Evolutionary conservation across 1,284 basidiomycete genomes (phyloP), one percentile per base, ranked within the genome.

Genomic region (Moesziomyces sp.): DNA sequence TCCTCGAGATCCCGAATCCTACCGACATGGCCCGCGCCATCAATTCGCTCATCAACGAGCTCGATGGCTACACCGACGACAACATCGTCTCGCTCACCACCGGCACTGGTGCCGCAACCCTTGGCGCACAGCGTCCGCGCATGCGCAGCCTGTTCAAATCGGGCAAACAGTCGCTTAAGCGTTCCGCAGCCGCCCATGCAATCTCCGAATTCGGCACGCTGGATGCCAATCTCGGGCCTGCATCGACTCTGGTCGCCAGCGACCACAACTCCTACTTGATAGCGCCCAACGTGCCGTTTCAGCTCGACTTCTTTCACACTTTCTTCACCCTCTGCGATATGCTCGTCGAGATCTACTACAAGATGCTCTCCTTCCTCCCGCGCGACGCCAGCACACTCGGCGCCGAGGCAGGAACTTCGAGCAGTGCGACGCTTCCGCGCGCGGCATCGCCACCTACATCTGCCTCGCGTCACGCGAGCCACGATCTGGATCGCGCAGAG

Each of bases 231-330:
- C 53, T 60, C 10, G 66, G 52, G 23, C 52, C 62, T 3, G 49
- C 65, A 14, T 59, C 58, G n/a, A 58, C 46, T 0, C 33, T 50
- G 28, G 48, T 53, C 5, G 60, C 21, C 0, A 51, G n/a, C 40
- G 70, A 73, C 46, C 87, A 87, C 38, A 90, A 91, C 13, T 89
- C 91, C 0, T 92, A 90, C 80, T 87, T 94, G 46, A 87, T 91
- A 74, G 87, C 88, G 40, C 92, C 91, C 1, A 91, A 93, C 80
- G 78, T 87, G 9, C 78, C 78, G 3, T 79, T 77, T 24, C 61
- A 66, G 47, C 58, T 77, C 5, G 78, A 80, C 59, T 80, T 75
- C 24, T 74, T 68, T 26, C 77, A 79, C 48, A 72, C 67, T 1
- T 79, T 77, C 51, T 69, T 79, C 26, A 77, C 78, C 2, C 65